Evolutionary conservation across 2,329 filamentous ascomycete genomes (phyloP), one percentile per base, ranked within the genome.

Genomic region (Botrytis pseudocinerea): DNA sequence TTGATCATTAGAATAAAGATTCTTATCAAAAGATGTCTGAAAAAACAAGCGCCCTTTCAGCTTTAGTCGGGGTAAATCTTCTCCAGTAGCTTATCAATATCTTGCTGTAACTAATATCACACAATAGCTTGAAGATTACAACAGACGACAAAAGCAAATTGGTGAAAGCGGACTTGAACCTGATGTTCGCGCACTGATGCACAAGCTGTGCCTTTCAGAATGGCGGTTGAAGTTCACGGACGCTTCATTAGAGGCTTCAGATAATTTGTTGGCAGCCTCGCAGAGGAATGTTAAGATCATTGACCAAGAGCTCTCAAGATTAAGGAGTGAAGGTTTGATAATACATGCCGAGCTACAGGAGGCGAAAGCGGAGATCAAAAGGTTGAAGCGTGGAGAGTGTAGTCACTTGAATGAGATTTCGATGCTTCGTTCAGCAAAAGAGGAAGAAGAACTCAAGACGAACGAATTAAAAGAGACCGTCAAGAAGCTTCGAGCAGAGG

Each of bases 221-320:
- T 3, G 4, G 0, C 10, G 10, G 7, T 4, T 35, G 38, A 28
- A 44, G 38, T 6, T n/a, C 25, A 1, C 0, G 6, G 3, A 28
- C 2, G 14, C 2, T 5, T 8, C 8, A 7, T 18, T 16, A 25
- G 7, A n/a, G 14, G 38, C 38, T 38, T 38, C 38, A 38, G 9
- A 38, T 38, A 38, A 38, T 8, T 38, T 38, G 38, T 38, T 38
- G 38, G 7, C 9, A 9, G 38, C 6, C 38, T 25, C 4, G 12
- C 20, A 40, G 12, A 6, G 22, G 6, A 40, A 40, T 10, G 22
- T 5, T 14, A 40, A 61, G 35, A 3, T 6, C 5, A 25, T n/a
- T 14, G 40, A 40, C 22, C 12, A 38, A 16, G 25, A 25, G 2
- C 38, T 62, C 25, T 62, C 14, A n/a, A 38, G 9, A 16, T 16